phyloP scores from a whole-genome alignment of 2,329 filamentous ascomycete genomes.

The Aspergillus pseudotamarii region DNA sequence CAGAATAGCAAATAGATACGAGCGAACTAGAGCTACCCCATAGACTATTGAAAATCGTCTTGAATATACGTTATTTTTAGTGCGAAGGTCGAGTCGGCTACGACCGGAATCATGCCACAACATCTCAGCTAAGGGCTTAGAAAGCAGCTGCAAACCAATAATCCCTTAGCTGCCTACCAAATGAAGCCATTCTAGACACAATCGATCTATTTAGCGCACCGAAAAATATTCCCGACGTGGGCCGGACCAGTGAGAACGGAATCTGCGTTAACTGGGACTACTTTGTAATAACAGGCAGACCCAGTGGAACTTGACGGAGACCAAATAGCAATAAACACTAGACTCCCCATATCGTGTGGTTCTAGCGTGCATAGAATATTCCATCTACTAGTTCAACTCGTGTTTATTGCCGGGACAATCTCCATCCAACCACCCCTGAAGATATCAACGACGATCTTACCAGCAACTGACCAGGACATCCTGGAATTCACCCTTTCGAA shows the following conservation, averaged over 20 bases:
- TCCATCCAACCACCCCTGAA: neutral
- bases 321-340: neutral
- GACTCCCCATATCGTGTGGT: neutral
- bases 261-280: neutral
- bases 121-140: neutral
- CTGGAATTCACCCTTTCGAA: conserved; percentile 22
- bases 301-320: neutral
- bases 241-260: neutral
- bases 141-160: neutral
- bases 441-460: neutral
- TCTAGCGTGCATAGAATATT: neutral
- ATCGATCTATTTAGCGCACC: neutral
- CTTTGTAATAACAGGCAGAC: neutral
- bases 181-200: neutral
- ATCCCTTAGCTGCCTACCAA: neutral
- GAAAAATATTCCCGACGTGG: neutral
- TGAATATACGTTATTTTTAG: neutral
- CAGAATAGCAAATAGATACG: neutral
- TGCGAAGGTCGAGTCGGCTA: neutral
- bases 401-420: neutral
- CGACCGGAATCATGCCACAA: neutral
- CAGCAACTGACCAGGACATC: conserved; percentile 7
- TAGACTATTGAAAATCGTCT: neutral
- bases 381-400: neutral
- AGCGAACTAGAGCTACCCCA: neutral